Base-by-base conservation (phyloP, 352 stramenopile genomes). In the Globisporangium splendens region DNA sequence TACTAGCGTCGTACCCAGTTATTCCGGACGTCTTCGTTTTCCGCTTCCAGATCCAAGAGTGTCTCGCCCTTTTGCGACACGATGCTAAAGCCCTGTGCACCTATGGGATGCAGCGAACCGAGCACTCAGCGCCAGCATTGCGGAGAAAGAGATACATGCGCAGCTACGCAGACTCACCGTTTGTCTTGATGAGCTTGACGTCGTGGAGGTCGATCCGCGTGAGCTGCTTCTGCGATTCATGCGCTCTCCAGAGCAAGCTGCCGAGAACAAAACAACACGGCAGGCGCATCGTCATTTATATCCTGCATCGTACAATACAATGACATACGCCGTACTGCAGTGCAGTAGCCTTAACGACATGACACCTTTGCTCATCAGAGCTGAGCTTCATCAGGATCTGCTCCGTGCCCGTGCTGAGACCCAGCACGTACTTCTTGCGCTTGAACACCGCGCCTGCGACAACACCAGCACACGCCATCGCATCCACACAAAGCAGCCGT, bases 341-440 rank as follows among this genome's bases (percentile, higher is more conserved):
- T 46, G 11, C 17, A 44, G 21, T 20, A n/a, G 7, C 22, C 33
- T 31, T 35, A 35, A 10, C 5, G 21, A 8, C 28, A 21, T 8
- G 14, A 50, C 51, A 88, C 83, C 66, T 84, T 48, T 86, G 69
- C 59, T 83, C 78, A 54, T 91, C 77, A 3, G 68, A 62, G 50
- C 79, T 83, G 22, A 93, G 75, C 8, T 79, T 75, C 21, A 93
- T 50, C 24, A 77, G 65, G 21, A 93, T 76, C 54, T 74, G 70
- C 57, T 93, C 84, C 18, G 73, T 72, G 17, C 82, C 80, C 1
- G 84, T 78, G 24, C 51, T 74, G 49, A 93, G 64, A 6, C 84
- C 82, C 20, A 93, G 69, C 43, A 90, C 57, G 33, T 75, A 85
- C 63, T 90, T 93, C 59, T 91, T 92, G 41, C 82, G 72, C 66